Base-by-base conservation (phyloP, 2,329 filamentous ascomycete species). In the Aspergillus aculeatinus region DNA sequence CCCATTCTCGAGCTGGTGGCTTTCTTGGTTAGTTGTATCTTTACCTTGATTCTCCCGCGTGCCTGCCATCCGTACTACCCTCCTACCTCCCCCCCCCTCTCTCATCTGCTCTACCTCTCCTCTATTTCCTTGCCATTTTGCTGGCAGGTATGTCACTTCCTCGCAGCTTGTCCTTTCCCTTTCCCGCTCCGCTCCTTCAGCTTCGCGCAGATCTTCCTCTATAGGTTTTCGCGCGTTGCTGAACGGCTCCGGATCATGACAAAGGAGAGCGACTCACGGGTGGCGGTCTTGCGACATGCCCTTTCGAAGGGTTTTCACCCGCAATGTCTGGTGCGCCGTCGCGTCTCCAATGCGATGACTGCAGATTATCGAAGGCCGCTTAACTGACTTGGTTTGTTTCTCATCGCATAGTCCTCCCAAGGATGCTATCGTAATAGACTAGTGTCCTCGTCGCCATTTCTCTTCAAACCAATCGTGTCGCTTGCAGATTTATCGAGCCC, bases 361-460 rank as follows among this genome's bases (percentile, higher is more conserved):
- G 21, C 55, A 25, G 16, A 57, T 53, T 21, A 33, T 53, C 19
- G 54, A 44, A 19, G 39, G 16, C 47, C 33, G 50, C 39, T 39
- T 54, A 42, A 60, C 65, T 68, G 61, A 68, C 62, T 19, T 57
- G 47, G 50, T 50, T 62, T 42, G 14, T 16, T 57, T 51, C 53
- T 55, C 61, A 63, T 58, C 51, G 31, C 14, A 42, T 21, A 53
- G 53, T 51, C 42, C 51, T 31, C 51, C 63, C 61, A 70, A 76
- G 67, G 63, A 76, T 76, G 73, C 68, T 70, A 57, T 59, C 64
- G 56, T 75, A 71, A 68, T 59, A 60, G 58, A 51, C 21, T 29
- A 44, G 51, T 57, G 42, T 23, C 19, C 44, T 25, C 48, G 58
- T 57, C 52, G 58, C 51, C 42, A 39, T 60, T 29, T 29, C n/a